These are phyloP conservation scores for Cercospora sp. DNA, from an alignment of 2,329 filamentous ascomycete genomes.

Conservation along the genomic window DNA sequence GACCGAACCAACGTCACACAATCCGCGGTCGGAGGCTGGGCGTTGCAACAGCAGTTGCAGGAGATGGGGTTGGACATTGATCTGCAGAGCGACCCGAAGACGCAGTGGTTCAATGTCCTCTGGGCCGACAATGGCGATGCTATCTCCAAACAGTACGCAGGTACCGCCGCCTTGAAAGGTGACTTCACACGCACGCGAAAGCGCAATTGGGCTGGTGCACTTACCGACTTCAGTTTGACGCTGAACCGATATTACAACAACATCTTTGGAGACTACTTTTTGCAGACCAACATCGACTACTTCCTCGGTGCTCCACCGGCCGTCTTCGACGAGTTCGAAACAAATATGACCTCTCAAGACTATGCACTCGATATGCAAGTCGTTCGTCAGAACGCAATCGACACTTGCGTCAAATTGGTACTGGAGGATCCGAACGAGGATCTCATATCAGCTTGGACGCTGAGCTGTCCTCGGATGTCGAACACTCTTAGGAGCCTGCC, in stretches of 20 bases:
- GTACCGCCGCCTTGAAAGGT: conserved; percentile 91
- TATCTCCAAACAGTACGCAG: conserved; percentile 92
- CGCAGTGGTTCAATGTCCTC: conserved; percentile 89
- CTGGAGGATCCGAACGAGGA: conserved; percentile 79
- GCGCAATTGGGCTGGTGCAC: conserved; percentile 82
- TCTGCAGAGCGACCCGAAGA: conserved; percentile 72
- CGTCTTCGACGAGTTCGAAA: conserved; percentile 92
- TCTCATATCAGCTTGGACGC: conserved; percentile 83
- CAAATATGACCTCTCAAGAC: conserved; percentile 88
- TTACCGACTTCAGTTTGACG: conserved; percentile 88
- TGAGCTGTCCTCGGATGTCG: conserved; percentile 72
- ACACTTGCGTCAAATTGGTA: conserved; percentile 82
- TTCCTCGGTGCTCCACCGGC: conserved; percentile 79
- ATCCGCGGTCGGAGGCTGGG: conserved; percentile 81
- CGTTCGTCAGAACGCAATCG: conserved; percentile 84
- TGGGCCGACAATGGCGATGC: conserved; percentile 97
- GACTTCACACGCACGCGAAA: conserved; percentile 93
- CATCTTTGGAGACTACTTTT: conserved; percentile 97
- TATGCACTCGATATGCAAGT: conserved; percentile 83
- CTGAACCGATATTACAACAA: conserved; percentile 78
- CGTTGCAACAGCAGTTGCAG: conserved; percentile 76
- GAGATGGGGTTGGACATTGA: conserved; percentile 74
- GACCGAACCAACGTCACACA: conserved; percentile 96
- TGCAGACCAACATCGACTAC: conserved; percentile 95
- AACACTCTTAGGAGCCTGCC: conserved; percentile 68